Evolutionary conservation across 2,329 filamentous ascomycete species (phyloP), one percentile per base, ranked within the genome.

Genomic region (Thelonectria olida): DNA sequence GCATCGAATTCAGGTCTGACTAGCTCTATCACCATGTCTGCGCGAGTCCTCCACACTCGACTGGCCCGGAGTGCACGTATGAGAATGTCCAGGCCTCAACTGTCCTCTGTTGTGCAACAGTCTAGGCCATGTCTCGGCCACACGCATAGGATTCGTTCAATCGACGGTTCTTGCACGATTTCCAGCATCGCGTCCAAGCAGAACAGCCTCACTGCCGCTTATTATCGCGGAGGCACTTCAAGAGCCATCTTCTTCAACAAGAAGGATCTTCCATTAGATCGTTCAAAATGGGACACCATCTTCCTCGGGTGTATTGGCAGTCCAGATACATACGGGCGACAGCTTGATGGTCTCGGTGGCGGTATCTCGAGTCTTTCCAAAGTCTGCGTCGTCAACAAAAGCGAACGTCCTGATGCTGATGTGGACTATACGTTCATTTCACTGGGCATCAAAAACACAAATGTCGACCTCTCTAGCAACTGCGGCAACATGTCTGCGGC

Each of bases 401-500:
- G 85, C 4, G 67, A 73, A 2, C 76, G 55, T 10, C 42, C 53
- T 3, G 50, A 58, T 22, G 60, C 60, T 7, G 60, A 63, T 34
- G 60, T 63, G n/a, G 60, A 63, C 41, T 62, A 89, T 69, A 91
- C 88, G 0, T 91, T 92, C 68, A 83, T 88, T 1, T 85, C 87
- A 13, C 76, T 91, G 4, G 88, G 88, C 1, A 82, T 91, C 52
- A 82, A 83, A 61, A 81, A 87, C 65, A 75, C 77, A 2, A 76
- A 80, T 44, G 80, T 91, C 3, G 88, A 91, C 67, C 83, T 85
- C 64, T 85, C 86, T 0, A 85, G 88, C 34, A 92, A 91, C 68
- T 91, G 89, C 70, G 89, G 89, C 13, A 91, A 91, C 71, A 88
- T 92, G 86, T 85, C 79, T 5, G 81, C 83, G 44, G 85, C 85